These are phyloP conservation scores for Inga oerstediana DNA, from an alignment of 306 rosid genomes.

Conservation along the genomic window DNA sequence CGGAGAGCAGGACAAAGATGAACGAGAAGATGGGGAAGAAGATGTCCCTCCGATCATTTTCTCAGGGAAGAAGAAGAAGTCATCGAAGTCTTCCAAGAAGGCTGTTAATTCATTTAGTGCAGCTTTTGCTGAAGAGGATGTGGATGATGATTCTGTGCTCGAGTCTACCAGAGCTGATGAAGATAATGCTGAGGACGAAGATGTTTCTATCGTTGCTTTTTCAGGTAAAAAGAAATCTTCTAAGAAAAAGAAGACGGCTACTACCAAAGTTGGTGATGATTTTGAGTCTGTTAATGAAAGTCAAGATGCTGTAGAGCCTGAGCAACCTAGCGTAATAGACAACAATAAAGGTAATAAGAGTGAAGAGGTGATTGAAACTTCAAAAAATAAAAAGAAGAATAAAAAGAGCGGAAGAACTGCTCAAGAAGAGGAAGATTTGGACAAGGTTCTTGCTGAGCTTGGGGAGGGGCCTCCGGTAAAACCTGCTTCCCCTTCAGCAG, in stretches of 20 bases:
- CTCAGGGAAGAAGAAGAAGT: constrained; percentile 90
- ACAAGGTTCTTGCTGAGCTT: constrained; percentile 90
- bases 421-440: constrained; percentile 98
- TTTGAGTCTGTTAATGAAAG: constrained; percentile 43
- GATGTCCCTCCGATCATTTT: constrained; percentile 59
- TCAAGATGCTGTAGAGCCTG: constrained; percentile 46
- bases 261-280: constrained; percentile 49
- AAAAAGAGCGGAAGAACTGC: constrained; percentile 94
- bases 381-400: constrained; percentile 88
- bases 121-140: constrained; percentile 50
- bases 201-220: constrained; percentile 53
- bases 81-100: constrained; percentile 67
- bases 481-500: constrained; percentile 44
- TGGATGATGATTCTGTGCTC: constrained; percentile 42
- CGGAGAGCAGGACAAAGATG: constrained; percentile 47
- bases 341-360: constrained; percentile 44
- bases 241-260: constrained; percentile 57
- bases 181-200: constrained; percentile 51
- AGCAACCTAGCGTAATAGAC: constrained; percentile 42
- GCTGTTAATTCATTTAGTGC: constrained; percentile 44
- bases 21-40: constrained; percentile 44
- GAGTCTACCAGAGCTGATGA: constrained; percentile 47
- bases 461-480: constrained; percentile 62
- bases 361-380: constrained; percentile 63
- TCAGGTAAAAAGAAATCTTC: constrained; percentile 91